Percentiles rank a stretch among this genome's conserved stretches.
Conservation (phyloP, 371 early-diverging fungal species). For the Vairimorpha necatrix region DNA sequence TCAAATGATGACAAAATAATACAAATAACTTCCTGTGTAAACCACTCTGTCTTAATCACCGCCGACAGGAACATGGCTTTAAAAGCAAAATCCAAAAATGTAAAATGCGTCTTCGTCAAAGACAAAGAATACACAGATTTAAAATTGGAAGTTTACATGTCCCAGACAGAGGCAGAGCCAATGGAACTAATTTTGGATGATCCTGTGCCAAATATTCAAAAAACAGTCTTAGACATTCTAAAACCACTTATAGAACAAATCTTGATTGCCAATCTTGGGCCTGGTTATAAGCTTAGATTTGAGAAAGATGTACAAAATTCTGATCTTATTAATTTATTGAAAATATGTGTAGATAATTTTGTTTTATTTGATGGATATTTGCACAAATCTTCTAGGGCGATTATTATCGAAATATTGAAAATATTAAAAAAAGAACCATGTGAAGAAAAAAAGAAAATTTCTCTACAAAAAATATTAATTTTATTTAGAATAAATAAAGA, state of each 20-base stretch:
- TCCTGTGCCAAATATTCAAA: not conserved
- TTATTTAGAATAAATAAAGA: not conserved
- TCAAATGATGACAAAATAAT: conserved; percentile 54
- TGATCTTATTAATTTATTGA: not conserved
- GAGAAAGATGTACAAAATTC: not conserved
- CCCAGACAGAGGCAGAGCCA: conserved; percentile 23
- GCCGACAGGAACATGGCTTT: conserved; percentile 38
- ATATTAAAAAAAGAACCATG: not conserved
- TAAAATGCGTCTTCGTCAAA: conserved; percentile 28
- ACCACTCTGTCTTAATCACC: conserved; percentile 46
- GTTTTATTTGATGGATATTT: not conserved
- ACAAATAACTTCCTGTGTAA: conserved; percentile 18
- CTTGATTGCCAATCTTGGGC: not conserved
- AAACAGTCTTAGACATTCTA: not conserved
- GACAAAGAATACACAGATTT: conserved; percentile 11
- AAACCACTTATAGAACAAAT: not conserved
- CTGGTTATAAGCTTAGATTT: not conserved
- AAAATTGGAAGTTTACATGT: conserved; percentile 15
- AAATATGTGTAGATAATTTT: not conserved
- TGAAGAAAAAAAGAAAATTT: not conserved
- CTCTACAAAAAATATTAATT: not conserved
- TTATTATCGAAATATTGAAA: not conserved
- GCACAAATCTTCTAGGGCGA: not conserved
- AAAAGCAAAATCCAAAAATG: conserved; percentile 39
- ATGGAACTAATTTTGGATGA: conserved; percentile 21